Conservation (phyloP, 192 early-diverging fungal genomes). For the Backusella australiensis region DNA sequence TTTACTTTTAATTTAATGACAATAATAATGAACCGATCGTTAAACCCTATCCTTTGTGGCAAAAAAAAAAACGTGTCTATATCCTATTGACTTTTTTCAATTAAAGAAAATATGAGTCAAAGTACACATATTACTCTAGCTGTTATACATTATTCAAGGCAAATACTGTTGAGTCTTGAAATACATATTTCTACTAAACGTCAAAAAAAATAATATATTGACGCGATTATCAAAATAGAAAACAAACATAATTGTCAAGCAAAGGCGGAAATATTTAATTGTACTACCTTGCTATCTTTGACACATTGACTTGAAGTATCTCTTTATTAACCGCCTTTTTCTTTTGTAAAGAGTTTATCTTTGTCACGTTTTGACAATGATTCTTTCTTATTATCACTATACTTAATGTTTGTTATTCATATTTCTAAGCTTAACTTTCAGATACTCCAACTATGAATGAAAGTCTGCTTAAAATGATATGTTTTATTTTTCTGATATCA, state of each 20-base stretch:
- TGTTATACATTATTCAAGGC: not conserved
- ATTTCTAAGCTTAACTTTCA: not conserved
- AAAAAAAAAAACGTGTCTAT: not conserved
- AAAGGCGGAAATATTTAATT: not conserved
- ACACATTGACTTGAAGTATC: not conserved
- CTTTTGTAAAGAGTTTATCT: not conserved
- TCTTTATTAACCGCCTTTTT: not conserved
- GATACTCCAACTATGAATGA: not conserved
- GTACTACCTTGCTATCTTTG: not conserved
- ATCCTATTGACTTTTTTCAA: not conserved
- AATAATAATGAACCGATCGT: not conserved
- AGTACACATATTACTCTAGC: not conserved
- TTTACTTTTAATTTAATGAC: slow-evolving; percentile 1
- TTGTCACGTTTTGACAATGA: not conserved
- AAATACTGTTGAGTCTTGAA: not conserved
- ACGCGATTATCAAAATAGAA: not conserved
- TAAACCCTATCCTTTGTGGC: not conserved
- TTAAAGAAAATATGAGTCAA: not conserved
- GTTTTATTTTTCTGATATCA: not conserved
- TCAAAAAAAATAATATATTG: not conserved
- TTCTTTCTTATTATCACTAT: not conserved
- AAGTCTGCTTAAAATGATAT: not conserved
- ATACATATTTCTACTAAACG: not conserved
- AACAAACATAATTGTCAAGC: not conserved
- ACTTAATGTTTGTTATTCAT: not conserved